Evolutionary conservation across 2,329 filamentous ascomycete genomes (phyloP), one percentile per base, ranked within the genome.

Genomic region (Alternaria sp.): DNA sequence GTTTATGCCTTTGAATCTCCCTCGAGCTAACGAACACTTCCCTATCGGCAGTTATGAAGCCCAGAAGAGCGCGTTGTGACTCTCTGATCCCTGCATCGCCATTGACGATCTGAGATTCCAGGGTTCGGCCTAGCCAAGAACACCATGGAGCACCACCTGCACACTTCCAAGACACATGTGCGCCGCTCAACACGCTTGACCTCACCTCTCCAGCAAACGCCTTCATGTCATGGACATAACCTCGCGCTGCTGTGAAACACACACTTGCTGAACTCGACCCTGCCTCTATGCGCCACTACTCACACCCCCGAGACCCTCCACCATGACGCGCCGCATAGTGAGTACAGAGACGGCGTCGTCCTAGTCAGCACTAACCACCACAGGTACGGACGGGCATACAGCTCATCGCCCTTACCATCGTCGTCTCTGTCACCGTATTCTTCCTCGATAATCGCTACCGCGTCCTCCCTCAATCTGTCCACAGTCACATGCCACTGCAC

Each of bases 361-460:
- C 25, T 18, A 22, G 9, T 18, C n/a, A 41, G 32, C 22, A 40
- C 73, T 75, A 52, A 75, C 59, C 22, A 3, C 28, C 38, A 18
- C 57, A 83, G 80, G 80, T 82, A 32, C 81, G 83, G 66, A 93
- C 93, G 66, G 87, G 90, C 74, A 84, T 91, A 76, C 92, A 97
- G 85, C 87, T 95, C 74, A 83, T 86, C 66, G 83, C 88, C 59
- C 84, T 93, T 59, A 84, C 87, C 57, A 77, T 86, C 68, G 82
- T 93, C 73, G 72, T 81, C 69, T 87, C 90, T 68, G 83, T 94
- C 68, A 75, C 94, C 71, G 80, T 94, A 72, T 89, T 94, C 79
- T 86, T 97, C 78, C 89, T 97, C 82, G 94, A 97, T 81, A 92
- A 90, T 74, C 92, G 91, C 77, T 97, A 95, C 82, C 87, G 92